Evolutionary conservation across 768 basidiomycete species (phyloP).

Genomic region (Lepiota brunneoincarnata): DNA sequence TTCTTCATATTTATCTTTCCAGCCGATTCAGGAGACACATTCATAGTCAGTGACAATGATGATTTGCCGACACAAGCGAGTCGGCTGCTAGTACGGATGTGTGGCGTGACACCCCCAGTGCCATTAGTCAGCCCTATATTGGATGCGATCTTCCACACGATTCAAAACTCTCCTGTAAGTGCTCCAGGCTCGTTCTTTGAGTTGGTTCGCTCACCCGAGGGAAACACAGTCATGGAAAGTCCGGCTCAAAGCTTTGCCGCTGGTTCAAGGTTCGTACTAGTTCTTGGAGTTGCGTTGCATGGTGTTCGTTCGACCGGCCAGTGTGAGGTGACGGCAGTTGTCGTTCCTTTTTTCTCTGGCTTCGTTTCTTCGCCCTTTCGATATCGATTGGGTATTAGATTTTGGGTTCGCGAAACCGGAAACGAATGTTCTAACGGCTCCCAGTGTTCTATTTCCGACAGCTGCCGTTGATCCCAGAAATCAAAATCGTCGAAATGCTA

Average conservation of each 20-base stretch:
- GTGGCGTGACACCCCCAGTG: conserved; percentile 77
- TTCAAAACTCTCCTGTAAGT: conserved; percentile 71
- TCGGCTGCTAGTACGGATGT: conserved; percentile 76
- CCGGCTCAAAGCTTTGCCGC: conserved; percentile 79
- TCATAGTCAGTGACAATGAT: conserved; percentile 67
- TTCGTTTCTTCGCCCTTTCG: background rate
- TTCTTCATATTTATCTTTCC: background rate
- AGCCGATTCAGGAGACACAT: background rate
- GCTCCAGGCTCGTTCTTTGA: background rate
- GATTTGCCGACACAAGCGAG: conserved; percentile 66
- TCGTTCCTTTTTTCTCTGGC: background rate
- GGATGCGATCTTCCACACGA: conserved; percentile 70
- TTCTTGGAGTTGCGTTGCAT: background rate
- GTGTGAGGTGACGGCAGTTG: background rate
- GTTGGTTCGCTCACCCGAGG: conserved; percentile 9
- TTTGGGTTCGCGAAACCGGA: background rate
- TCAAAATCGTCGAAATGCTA: conserved; percentile 73
- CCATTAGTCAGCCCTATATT: conserved; percentile 67
- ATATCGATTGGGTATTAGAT: conserved; percentile 3
- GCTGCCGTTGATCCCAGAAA: conserved; percentile 74
- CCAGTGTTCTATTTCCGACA: conserved; percentile 87
- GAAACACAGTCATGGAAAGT: conserved; percentile 76
- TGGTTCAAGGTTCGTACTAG: conserved; percentile 61
- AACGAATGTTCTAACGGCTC: background rate
- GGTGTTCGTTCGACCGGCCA: background rate